Evolutionary conservation across 23 red algal species (phyloP).

Genomic region (Agarophyton chilense): DNA sequence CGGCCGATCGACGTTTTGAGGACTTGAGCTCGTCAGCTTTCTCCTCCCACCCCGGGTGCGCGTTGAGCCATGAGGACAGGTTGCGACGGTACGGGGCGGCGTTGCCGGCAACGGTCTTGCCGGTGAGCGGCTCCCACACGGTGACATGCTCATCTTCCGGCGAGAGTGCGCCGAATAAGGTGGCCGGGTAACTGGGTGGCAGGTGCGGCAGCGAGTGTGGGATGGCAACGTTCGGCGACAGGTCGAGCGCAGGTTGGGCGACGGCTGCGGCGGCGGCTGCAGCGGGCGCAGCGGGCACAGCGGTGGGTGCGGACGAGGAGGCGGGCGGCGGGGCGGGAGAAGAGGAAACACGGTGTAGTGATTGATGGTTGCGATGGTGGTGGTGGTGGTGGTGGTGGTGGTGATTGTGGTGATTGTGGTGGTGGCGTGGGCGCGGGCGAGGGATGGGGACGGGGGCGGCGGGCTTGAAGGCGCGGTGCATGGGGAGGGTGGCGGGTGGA

Average conservation of each 20-base stretch:
- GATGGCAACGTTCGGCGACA: constrained; percentile 13
- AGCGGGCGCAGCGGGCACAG: neutral
- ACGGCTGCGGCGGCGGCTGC: neutral
- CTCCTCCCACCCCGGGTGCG: constrained; percentile 93
- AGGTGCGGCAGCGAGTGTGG: constrained; percentile 55
- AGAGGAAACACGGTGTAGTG: too few species aligned
- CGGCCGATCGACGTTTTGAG: constrained; percentile 83
- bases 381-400: too few species aligned
- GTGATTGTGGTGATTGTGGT: too few species aligned
- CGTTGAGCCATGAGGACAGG: constrained; percentile 81
- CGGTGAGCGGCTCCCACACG: constrained; percentile 95
- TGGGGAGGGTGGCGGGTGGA: neutral
- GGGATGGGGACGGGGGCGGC: constrained; percentile 19
- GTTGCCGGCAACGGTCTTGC: constrained; percentile 98
- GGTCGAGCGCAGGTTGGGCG: neutral
- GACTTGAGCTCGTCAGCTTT: constrained; percentile 97
- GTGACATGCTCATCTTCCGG: constrained; percentile 99
- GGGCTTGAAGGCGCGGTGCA: constrained; percentile 17
- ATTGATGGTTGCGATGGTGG: too few species aligned
- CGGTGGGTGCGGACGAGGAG: neutral
- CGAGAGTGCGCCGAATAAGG: constrained; percentile 51
- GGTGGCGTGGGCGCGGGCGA: too few species aligned
- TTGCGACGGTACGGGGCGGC: constrained; percentile 98
- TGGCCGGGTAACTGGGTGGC: constrained; percentile 62
- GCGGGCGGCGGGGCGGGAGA: too few species aligned